Base-by-base conservation (phyloP, 2,329 filamentous ascomycete species). In the Xylaria sp. region DNA sequence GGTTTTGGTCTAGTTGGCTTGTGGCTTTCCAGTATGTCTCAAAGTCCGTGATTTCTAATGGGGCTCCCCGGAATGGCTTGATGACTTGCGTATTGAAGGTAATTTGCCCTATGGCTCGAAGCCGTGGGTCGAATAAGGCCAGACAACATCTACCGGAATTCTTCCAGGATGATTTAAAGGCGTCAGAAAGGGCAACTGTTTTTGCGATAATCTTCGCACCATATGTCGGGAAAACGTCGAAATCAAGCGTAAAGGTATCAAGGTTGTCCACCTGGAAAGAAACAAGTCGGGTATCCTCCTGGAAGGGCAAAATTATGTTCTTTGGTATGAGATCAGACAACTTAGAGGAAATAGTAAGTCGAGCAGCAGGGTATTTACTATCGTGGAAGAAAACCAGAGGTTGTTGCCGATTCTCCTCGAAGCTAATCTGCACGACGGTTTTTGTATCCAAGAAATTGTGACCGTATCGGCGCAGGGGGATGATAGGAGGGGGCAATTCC, bases 1-100 rank as follows among this genome's bases (percentile, higher is more conserved):
- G 90, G 47, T 93, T 91, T 52, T 91, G 88, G 74, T 97, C 92
- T 48, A 95, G 85, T 69, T 97, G 93, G 71, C 93, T 97, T 1
- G 95, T 99, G 0, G 94, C 94, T 77, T 98, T 99, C 95, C 95
- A 99, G 77, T 99, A 99, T 0, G 95, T 98, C 65, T 96, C 95
- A 70, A 98, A 99, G 72, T 98, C 93, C 1, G 95, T 96, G 63
- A 99, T 97, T 76, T 99, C 95, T 21, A 99, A 81, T 3, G 95
- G 93, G 63, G 93, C 90, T 7, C 95, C 94, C 65, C 89, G 87
- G 79, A 98, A 99, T 0, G 95, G 95, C 72, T 97, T 97, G 75
- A 99, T 96, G 25, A 98, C 92, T 74, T 98, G 93, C 57, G 92
- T 96, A 67, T 91, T 91, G 80, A 99, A 99, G 66, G 88, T 92